A percentile compares a stretch with the other conserved stretches of the same genome.
These are phyloP conservation scores for Gaertneriomyces sp. DNA, from an alignment of 192 early-diverging fungal genomes.

Conservation along the genomic window DNA sequence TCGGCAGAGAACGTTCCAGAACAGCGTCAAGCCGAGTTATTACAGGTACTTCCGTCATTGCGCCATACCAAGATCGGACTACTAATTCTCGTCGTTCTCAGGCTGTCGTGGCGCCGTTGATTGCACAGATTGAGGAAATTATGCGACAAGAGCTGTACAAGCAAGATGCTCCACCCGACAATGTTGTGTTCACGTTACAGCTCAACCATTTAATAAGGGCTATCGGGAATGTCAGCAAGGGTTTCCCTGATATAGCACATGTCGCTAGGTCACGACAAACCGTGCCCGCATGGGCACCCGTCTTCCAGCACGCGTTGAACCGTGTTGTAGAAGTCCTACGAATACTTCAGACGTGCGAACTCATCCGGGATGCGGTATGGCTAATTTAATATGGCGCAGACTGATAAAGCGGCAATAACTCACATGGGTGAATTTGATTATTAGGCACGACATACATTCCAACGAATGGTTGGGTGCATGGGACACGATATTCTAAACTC, in stretches of 20 bases:
- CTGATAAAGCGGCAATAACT: background rate
- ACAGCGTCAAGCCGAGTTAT: constrained; percentile 65
- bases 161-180: constrained; percentile 57
- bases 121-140: constrained; percentile 70
- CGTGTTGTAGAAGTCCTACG: constrained; percentile 70
- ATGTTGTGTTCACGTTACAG: constrained; percentile 67
- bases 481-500: constrained; percentile 79
- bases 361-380: constrained; percentile 44
- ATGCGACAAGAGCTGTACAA: constrained; percentile 62
- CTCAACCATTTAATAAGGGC: constrained; percentile 80
- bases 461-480: constrained; percentile 81
- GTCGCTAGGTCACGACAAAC: constrained; percentile 14
- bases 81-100: constrained; percentile 28
- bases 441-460: constrained; percentile 60
- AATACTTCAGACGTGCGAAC: constrained; percentile 33
- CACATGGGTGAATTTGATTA: constrained; percentile 4
- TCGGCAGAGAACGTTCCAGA: constrained; percentile 67
- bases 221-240: constrained; percentile 80
- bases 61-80: background rate
- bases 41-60: constrained; percentile 32
- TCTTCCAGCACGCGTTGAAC: constrained; percentile 79
- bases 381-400: constrained; percentile 4
- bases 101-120: constrained; percentile 73
- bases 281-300: constrained; percentile 55
- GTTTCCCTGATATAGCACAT: constrained; percentile 58